Percentiles rank a stretch among this genome's conserved stretches.
phyloP scores from a whole-genome alignment of 2,329 filamentous ascomycete species.

The Alternaria panax region DNA sequence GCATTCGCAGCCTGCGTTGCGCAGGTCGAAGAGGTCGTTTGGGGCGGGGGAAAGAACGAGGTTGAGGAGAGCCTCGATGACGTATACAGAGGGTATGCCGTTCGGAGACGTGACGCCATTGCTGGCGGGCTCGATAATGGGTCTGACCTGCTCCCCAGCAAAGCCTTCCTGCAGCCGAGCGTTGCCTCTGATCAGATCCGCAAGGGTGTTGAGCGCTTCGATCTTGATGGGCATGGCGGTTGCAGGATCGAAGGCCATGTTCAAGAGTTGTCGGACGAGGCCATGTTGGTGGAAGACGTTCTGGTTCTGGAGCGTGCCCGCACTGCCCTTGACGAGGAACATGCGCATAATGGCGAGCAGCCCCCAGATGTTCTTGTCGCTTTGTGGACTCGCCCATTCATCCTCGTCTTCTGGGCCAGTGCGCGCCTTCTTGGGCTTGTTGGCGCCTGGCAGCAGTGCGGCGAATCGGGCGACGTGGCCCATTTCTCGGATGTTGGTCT shows the following conservation, averaged over 20 bases:
- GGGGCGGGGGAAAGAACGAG: constrained; percentile 75
- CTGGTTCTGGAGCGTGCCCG: constrained; percentile 84
- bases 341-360: constrained; percentile 84
- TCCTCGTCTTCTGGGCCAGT: constrained; percentile 66
- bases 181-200: constrained; percentile 87
- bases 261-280: constrained; percentile 78
- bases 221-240: constrained; percentile 80
- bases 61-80: constrained; percentile 92
- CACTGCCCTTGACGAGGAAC: constrained; percentile 82
- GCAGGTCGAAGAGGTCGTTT: constrained; percentile 75
- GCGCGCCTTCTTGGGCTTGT: constrained; percentile 62
- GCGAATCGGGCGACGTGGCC: constrained; percentile 78
- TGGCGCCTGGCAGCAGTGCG: constrained; percentile 69
- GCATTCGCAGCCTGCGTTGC: constrained; percentile 86
- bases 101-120: constrained; percentile 56
- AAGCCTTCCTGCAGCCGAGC: constrained; percentile 83
- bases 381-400: constrained; percentile 77
- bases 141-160: constrained; percentile 80
- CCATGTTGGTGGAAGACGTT: constrained; percentile 83
- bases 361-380: constrained; percentile 90
- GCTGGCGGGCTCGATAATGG: constrained; percentile 58
- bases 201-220: constrained; percentile 85
- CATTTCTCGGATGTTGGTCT: constrained; percentile 91
- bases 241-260: constrained; percentile 78
- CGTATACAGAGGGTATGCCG: constrained; percentile 73